Evolutionary conservation across 805 yeast genomes (phyloP).

Genomic region (Ogataea zsoltii): DNA sequence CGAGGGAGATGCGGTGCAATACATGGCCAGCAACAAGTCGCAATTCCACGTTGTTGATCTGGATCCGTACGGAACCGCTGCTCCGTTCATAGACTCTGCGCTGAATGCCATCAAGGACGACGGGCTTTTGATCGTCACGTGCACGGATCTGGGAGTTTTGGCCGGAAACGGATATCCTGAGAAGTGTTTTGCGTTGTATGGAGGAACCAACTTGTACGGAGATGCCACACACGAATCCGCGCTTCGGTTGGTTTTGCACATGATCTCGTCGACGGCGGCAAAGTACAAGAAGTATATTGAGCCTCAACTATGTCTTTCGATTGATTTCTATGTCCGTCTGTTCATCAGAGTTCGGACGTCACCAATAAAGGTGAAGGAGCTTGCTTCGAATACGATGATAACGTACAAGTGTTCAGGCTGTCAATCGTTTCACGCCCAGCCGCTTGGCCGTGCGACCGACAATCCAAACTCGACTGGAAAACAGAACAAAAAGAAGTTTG

Average conservation of each 20-base stretch:
- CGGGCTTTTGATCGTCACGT: conserved; percentile 86
- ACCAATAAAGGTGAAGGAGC: conserved; percentile 79
- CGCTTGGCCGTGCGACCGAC: conserved; percentile 62
- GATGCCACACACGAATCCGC: conserved; percentile 95
- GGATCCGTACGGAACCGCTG: conserved; percentile 97
- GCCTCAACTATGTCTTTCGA: conserved; percentile 81
- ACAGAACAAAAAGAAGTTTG: conserved; percentile 44
- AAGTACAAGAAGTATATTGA: conserved; percentile 84
- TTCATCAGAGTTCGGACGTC: conserved; percentile 76
- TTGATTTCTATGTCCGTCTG: conserved; percentile 89
- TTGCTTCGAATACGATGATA: conserved; percentile 75
- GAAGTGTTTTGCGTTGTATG: conserved; percentile 91
- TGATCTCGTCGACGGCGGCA: conserved; percentile 83
- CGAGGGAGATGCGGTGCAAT: conserved; percentile 87
- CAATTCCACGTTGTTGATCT: conserved; percentile 85
- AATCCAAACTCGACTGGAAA: conserved; percentile 22
- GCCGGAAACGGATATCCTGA: conserved; percentile 98
- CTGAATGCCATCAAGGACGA: conserved; percentile 79
- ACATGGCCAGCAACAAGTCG: conserved; percentile 58
- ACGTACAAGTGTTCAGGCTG: conserved; percentile 88
- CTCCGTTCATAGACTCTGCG: conserved; percentile 94
- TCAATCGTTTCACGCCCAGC: conserved; percentile 68
- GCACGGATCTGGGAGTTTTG: conserved; percentile 93
- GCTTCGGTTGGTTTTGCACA: conserved; percentile 73
- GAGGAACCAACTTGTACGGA: conserved; percentile 84